Conservation (phyloP, 495 filamentous ascomycete species). For the Penicillium macrosclerotiorum region DNA sequence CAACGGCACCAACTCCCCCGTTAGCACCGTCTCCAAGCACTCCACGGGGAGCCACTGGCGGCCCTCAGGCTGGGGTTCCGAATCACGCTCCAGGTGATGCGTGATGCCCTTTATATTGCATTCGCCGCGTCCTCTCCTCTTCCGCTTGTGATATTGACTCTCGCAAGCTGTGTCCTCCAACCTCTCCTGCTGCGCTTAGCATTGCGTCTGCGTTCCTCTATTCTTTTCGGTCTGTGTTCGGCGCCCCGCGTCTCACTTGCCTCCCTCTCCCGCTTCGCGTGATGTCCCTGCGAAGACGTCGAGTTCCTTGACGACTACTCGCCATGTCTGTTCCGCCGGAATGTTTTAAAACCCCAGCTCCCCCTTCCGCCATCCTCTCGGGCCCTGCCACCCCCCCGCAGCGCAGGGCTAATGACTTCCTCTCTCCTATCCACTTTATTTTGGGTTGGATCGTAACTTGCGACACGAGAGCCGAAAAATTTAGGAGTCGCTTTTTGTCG, state of each 20-base stretch:
- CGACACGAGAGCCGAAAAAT: no score
- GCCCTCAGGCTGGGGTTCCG: slow-evolving; percentile 29
- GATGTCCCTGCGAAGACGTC: slow-evolving; percentile 21
- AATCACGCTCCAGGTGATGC: slow-evolving; percentile 31
- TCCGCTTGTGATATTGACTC: no score
- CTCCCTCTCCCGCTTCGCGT: slow-evolving; percentile 15
- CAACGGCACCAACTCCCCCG: slow-evolving; percentile 34
- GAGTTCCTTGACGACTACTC: slow-evolving; percentile 10
- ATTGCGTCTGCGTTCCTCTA: background rate
- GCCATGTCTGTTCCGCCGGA: slow-evolving; percentile 13
- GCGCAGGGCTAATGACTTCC: no score
- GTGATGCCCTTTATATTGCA: background rate
- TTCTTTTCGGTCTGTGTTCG: background rate
- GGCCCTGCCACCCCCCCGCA: no score
- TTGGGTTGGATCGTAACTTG: no score
- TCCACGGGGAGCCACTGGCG: slow-evolving; percentile 43
- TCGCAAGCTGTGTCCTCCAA: background rate
- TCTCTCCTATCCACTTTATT: no score
- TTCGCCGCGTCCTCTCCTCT: no score
- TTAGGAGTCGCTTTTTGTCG: no score
- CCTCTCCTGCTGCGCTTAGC: background rate
- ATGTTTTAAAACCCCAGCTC: slow-evolving; percentile 1
- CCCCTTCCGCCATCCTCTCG: background rate
- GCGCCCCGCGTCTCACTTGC: background rate
- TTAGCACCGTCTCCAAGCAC: slow-evolving; percentile 42